Evolutionary conservation across 2,329 filamentous ascomycete genomes (phyloP).

Genomic region (Nothophoma quercina): DNA sequence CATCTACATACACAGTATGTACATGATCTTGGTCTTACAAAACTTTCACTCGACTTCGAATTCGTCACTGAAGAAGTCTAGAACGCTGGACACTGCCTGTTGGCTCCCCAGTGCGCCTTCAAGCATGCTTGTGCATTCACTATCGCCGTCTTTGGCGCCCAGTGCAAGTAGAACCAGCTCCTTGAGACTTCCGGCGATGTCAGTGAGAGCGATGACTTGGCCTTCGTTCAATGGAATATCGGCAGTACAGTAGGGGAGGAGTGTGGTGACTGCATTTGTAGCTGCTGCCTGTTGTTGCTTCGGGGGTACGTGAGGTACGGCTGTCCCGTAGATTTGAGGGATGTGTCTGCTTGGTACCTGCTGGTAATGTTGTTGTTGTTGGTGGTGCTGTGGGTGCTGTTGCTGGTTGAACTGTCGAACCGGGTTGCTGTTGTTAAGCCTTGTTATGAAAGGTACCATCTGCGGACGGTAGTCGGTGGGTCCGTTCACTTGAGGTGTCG

Average conservation of each 20-base stretch:
- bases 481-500: slow-evolving; percentile 21
- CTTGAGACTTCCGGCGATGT: slow-evolving; percentile 40
- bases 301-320: not conserved
- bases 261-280: slow-evolving; percentile 24
- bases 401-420: not conserved
- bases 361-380: not conserved
- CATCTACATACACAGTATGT: not conserved
- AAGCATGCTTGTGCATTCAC: slow-evolving; percentile 20
- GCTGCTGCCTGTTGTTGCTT: not conserved
- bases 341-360: not conserved
- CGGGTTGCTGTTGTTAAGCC: not conserved
- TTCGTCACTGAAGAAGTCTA: slow-evolving; percentile 46
- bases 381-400: not conserved
- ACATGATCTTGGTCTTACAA: no score
- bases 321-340: not conserved
- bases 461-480: slow-evolving; percentile 8
- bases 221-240: slow-evolving; percentile 27
- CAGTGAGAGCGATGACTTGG: slow-evolving; percentile 42
- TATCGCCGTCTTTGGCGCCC: slow-evolving; percentile 26
- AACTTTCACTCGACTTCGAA: slow-evolving; percentile 39
- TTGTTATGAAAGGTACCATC: not conserved
- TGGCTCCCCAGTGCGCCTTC: slow-evolving; percentile 32
- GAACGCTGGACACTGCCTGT: slow-evolving; percentile 26
- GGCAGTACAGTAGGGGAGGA: slow-evolving; percentile 43
- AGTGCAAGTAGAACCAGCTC: slow-evolving; percentile 43